phyloP scores from a whole-genome alignment of 805 yeast species.

The Yarrowia yakushimensis region DNA sequence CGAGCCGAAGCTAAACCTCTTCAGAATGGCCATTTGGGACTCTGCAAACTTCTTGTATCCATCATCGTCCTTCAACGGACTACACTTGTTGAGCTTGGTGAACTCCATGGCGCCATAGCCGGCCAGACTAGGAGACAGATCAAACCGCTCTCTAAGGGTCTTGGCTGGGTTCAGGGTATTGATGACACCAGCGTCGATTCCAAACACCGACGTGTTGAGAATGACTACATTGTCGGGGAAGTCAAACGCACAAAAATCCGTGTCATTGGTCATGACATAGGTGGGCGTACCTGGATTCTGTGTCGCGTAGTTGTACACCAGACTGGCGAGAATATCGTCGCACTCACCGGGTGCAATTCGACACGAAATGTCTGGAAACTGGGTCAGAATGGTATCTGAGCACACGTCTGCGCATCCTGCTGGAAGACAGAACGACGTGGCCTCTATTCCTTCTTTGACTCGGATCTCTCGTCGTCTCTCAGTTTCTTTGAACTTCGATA shows the following conservation, averaged over 20 bases:
- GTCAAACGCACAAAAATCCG: conserved; percentile 11
- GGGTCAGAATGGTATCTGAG: not conserved
- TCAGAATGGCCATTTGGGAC: conserved; percentile 5
- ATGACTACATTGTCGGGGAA: conserved; percentile 2
- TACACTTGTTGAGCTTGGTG: not conserved
- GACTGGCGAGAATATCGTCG: conserved; percentile 8
- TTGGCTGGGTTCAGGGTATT: not conserved
- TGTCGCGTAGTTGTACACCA: not conserved
- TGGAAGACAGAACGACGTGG: not conserved
- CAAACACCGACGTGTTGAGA: conserved; percentile 10
- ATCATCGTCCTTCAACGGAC: not conserved
- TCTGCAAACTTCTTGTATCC: not conserved
- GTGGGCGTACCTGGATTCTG: not conserved
- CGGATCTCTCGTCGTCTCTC: not conserved
- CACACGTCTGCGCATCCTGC: conserved; percentile 17
- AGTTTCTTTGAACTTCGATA: conserved; percentile 1
- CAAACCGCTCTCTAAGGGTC: not conserved
- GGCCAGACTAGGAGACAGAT: not conserved
- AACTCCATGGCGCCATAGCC: conserved; percentile 20
- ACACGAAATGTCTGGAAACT: not conserved
- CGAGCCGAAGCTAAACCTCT: not conserved
- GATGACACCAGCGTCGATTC: conserved; percentile 9
- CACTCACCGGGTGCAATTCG: conserved; percentile 13
- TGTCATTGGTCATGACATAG: conserved; percentile 13
- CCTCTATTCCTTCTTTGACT: not conserved